Evolutionary conservation across 345 rosid genomes (phyloP).

Genomic region (Corymbia maculata): DNA sequence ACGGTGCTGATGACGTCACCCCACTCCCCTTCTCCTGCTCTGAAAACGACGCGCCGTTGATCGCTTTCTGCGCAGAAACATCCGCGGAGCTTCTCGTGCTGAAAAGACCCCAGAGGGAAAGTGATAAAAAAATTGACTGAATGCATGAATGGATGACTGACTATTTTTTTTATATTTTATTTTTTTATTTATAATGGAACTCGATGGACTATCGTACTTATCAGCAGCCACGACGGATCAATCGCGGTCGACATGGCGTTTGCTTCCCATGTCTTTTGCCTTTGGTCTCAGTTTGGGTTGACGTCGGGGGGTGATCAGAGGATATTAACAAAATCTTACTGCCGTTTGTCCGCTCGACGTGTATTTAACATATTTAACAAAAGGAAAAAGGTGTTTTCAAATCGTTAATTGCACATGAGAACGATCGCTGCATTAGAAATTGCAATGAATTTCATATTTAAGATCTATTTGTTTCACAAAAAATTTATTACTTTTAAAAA

Average conservation of each 20-base stretch:
- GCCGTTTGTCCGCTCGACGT: background rate
- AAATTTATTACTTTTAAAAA: too few species aligned
- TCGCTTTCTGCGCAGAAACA: background rate
- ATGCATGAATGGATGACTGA: too few species aligned
- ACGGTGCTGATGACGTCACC: background rate
- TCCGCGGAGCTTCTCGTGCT: background rate
- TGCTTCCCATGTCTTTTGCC: too few species aligned
- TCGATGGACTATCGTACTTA: background rate
- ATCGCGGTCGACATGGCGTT: background rate
- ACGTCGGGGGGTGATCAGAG: background rate
- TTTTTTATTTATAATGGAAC: background rate
- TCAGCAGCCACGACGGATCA: background rate
- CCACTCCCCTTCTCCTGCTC: background rate
- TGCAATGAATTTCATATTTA: too few species aligned
- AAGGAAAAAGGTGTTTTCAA: too few species aligned
- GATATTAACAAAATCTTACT: too few species aligned
- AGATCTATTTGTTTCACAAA: too few species aligned
- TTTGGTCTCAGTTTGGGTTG: too few species aligned
- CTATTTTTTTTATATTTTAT: too few species aligned
- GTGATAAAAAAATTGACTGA: background rate
- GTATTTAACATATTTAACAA: background rate
- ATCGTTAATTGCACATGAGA: background rate
- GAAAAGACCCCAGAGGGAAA: background rate
- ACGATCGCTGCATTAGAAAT: background rate
- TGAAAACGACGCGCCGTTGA: background rate